Base-by-base conservation (phyloP, 768 basidiomycete genomes). In the Xanthoconium stramineum region DNA sequence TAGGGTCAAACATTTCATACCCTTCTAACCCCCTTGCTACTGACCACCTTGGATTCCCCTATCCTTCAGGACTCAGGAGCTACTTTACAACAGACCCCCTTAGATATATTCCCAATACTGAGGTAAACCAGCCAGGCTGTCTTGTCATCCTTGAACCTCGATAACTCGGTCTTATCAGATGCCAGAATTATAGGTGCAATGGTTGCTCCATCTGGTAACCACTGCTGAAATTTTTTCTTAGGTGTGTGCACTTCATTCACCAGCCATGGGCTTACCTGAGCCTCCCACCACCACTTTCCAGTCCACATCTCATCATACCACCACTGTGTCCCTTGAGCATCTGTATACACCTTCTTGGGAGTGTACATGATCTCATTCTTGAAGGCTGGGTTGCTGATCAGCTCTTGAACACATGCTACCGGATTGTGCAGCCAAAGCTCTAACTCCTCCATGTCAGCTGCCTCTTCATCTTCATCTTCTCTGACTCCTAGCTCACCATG, bases 61-160 rank as follows among this genome's bases (percentile, higher is more conserved):
- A n/a, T n/a, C n/a, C n/a, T n/a, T n/a, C n/a, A n/a, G n/a, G n/a
- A n/a, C n/a, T 51, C 17, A 0, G 13, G 12, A 1, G 12, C 3
- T 3, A 30, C 39, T 19, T 50, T 11, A 33, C 39, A 9, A 9
- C 12, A 11, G 5, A 50, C 2, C 0, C 17, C 6, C 11, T 50
- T 50, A 8, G 50, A 40, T 0, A 50, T 19, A 15, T 60, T 60
- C 11, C 50, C 14, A 1, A 59, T 51, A 3, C 9, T 59, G 1
- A 59, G 13, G 14, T 59, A 59, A 0, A 59, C 57, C 2, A 46
- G 57, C 57, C 57, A 59, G 0, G 40, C 39, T 0, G 1, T 55
- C 13, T 55, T 59, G 9, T 59, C 20, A 0, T 50, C 58, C 9
- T 35, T 59, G 20, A 56, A 59, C 0, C 13, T 0, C 0, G 29